A percentile compares a stretch with the other conserved stretches of the same genome.
phyloP scores from a whole-genome alignment of 1,284 basidiomycete species.

The Puccinia coronata region DNA sequence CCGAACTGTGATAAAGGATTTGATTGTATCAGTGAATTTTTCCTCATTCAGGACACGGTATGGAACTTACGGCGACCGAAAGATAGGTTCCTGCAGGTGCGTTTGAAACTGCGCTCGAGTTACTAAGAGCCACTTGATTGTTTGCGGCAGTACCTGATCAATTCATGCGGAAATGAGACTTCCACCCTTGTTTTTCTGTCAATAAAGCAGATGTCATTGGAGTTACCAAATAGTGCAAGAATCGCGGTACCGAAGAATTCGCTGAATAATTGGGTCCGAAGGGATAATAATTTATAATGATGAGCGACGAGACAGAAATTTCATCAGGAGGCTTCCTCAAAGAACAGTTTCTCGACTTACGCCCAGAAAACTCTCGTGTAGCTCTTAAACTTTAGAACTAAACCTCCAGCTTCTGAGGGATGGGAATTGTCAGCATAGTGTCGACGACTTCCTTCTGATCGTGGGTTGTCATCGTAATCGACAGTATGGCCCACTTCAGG shows the following conservation, averaged over 20 bases:
- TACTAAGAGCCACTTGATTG: slow-evolving; percentile 45
- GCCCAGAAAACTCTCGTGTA: slow-evolving; percentile 30
- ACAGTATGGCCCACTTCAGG: slow-evolving; percentile 29
- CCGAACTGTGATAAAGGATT: slow-evolving; percentile 27
- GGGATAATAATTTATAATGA: neutral
- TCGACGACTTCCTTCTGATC: slow-evolving; percentile 24
- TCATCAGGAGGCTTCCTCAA: neutral
- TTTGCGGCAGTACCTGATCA: slow-evolving; percentile 40
- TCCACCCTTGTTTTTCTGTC: no score
- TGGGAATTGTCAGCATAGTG: slow-evolving; percentile 6
- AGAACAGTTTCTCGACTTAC: slow-evolving; percentile 5
- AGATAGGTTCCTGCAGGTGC: slow-evolving; percentile 15
- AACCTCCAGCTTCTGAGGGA: neutral
- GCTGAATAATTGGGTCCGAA: neutral
- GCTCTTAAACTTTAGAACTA: slow-evolving; percentile 21
- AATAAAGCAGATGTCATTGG: no score
- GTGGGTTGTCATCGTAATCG: slow-evolving; percentile 18
- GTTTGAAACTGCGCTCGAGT: slow-evolving; percentile 21
- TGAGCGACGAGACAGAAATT: neutral
- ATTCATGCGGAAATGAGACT: slow-evolving; percentile 11
- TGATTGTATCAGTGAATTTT: neutral
- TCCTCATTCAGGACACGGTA: neutral
- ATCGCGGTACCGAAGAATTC: slow-evolving; percentile 47
- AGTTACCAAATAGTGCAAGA: slow-evolving; percentile 42
- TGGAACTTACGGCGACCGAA: slow-evolving; percentile 36